Percentiles rank a stretch among this genome's conserved stretches.
Conservation (phyloP, 371 early-diverging fungal genomes). For the Rhizomucor pusillus region DNA sequence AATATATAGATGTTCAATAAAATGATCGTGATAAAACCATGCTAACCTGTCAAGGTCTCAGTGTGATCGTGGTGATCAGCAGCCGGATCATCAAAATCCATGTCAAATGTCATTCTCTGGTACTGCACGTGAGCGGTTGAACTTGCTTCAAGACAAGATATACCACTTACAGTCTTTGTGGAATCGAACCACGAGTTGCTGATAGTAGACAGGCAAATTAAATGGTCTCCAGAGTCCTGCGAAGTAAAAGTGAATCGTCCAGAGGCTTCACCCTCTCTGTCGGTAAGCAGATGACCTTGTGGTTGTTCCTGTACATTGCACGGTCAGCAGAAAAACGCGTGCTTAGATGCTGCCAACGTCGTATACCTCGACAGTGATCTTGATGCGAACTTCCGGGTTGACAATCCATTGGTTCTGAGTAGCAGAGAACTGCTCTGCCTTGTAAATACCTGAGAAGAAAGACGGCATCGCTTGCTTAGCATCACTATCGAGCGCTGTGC, state of each 20-base stretch:
- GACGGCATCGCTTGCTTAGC: not conserved
- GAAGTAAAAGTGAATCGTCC: conserved; percentile 91
- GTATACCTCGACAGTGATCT: conserved; percentile 81
- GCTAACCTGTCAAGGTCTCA: conserved; percentile 55
- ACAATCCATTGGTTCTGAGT: conserved; percentile 63
- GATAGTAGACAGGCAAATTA: conserved; percentile 76
- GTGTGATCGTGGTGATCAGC: conserved; percentile 57
- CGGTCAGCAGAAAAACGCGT: conserved; percentile 12
- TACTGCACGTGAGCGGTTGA: not conserved
- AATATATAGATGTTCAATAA: not conserved
- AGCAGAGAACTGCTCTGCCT: conserved; percentile 77
- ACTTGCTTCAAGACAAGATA: not conserved
- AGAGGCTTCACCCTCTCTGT: conserved; percentile 66
- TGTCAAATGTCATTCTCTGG: conserved; percentile 65
- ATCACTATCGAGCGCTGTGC: not conserved
- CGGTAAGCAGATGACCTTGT: conserved; percentile 55
- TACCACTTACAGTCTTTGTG: conserved; percentile 43
- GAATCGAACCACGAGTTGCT: conserved; percentile 62
- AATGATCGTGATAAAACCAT: too few relatives aligned
- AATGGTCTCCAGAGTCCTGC: conserved; percentile 83
- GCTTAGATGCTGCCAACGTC: not conserved
- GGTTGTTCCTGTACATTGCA: conserved; percentile 51
- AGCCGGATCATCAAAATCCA: conserved; percentile 75
- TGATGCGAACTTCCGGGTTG: conserved; percentile 65
- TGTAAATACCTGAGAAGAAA: conserved; percentile 73